phyloP scores from a whole-genome alignment of 225 moss, liverwort and hornwort genomes.

The Ulota crispa region DNA sequence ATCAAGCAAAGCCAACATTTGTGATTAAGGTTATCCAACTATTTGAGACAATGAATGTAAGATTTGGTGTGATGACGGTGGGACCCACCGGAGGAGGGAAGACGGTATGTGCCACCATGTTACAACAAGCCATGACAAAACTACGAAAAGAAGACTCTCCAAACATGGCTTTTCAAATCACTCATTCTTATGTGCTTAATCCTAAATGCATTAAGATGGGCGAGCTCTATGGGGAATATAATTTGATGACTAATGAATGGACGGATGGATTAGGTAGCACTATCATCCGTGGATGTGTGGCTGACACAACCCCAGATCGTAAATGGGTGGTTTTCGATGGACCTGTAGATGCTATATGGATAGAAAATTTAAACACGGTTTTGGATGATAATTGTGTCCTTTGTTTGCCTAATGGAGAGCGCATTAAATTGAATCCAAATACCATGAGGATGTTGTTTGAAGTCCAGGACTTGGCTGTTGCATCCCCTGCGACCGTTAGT shows the following conservation, averaged over 20 bases:
- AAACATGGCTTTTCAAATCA: conserved; percentile 67
- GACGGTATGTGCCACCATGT: conserved; percentile 64
- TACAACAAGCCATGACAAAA: conserved; percentile 81
- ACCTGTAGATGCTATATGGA: conserved; percentile 94
- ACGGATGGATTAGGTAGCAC: conserved; percentile 82
- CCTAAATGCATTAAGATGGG: conserved; percentile 93
- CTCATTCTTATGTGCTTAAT: conserved; percentile 65
- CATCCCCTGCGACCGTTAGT: conserved; percentile 90
- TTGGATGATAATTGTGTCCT: conserved; percentile 87
- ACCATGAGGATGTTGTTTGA: conserved; percentile 95
- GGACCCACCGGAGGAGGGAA: conserved; percentile 92
- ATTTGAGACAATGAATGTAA: conserved; percentile 89
- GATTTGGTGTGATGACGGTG: conserved; percentile 92
- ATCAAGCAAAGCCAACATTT: conserved; percentile 57
- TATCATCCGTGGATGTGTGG: conserved; percentile 73
- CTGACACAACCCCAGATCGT: conserved; percentile 52
- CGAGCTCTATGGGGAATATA: conserved; percentile 85
- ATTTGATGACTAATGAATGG: conserved; percentile 87
- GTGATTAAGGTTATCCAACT: conserved; percentile 81
- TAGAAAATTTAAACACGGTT: conserved; percentile 87
- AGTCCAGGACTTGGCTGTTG: conserved; percentile 86
- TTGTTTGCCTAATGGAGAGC: conserved; percentile 86
- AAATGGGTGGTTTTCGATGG: conserved; percentile 98
- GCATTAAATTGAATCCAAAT: conserved; percentile 73
- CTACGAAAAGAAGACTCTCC: conserved; percentile 41